A percentile compares a stretch with the other conserved stretches of the same genome.
Evolutionary conservation across 192 early-diverging fungal species (phyloP).

Genomic region (Entrophospora sp.): DNA sequence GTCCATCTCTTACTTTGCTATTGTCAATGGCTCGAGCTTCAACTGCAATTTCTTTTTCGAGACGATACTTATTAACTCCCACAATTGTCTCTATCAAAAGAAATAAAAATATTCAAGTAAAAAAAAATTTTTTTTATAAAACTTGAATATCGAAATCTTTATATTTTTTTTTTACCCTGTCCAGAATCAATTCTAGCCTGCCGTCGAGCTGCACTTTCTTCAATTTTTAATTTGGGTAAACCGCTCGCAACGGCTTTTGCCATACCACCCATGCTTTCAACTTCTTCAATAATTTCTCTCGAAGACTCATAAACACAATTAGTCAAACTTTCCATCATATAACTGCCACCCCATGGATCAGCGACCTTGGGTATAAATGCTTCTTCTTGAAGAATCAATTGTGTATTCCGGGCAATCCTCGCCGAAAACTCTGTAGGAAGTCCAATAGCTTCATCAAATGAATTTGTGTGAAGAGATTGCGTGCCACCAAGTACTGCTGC

Average conservation of each 20-base stretch:
- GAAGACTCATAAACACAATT: slow-evolving; percentile 68
- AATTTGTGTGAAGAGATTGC: slow-evolving; percentile 89
- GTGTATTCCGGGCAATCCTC: slow-evolving; percentile 85
- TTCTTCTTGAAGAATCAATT: slow-evolving; percentile 83
- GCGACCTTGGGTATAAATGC: slow-evolving; percentile 81
- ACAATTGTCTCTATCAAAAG: slow-evolving; percentile 63
- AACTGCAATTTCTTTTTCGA: slow-evolving; percentile 53
- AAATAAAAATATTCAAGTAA: background rate
- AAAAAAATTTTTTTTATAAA: too few relatives aligned
- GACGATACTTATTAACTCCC: slow-evolving; percentile 83
- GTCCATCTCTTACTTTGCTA: slow-evolving; percentile 52
- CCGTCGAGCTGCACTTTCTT: slow-evolving; percentile 78
- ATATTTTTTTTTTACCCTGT: too few relatives aligned
- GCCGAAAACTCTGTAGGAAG: slow-evolving; percentile 77
- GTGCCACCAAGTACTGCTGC: slow-evolving; percentile 86
- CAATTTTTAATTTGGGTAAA: slow-evolving; percentile 83
- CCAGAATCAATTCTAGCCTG: slow-evolving; percentile 85
- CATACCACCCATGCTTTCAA: slow-evolving; percentile 83
- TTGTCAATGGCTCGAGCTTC: slow-evolving; percentile 82
- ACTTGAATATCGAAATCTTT: too few relatives aligned
- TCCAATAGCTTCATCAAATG: slow-evolving; percentile 84
- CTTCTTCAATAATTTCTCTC: slow-evolving; percentile 62
- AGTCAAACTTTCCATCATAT: slow-evolving; percentile 90
- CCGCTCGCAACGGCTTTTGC: slow-evolving; percentile 81
- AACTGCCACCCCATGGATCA: slow-evolving; percentile 87